Base-by-base conservation (phyloP, 805 yeast genomes). In the Wickerhamiella sergipiensis region DNA sequence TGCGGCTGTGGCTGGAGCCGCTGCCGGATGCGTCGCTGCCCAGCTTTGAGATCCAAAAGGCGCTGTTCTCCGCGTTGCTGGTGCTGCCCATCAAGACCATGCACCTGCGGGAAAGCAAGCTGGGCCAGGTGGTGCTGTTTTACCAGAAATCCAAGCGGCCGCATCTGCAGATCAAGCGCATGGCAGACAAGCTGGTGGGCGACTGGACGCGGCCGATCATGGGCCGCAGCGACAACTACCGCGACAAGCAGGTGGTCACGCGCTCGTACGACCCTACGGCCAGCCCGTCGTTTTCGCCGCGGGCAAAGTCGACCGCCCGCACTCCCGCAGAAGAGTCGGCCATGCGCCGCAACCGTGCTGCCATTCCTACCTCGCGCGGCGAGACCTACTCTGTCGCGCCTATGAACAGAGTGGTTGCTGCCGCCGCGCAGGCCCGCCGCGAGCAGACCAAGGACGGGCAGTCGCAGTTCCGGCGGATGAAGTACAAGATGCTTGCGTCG, bases 121-220 rank as follows among this genome's bases (percentile, higher is more conserved):
- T 92, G 48, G 99, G 97, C 18, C 87, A 89, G 67, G 86, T 92
- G 23, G 77, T 92, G 59, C 74, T 90, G n/a, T 92, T 89, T 63
- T 92, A 92, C 68, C 96, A 90, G 63, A 78, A 88, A 62, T 81
- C 92, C 31, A 84, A 83, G 63, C 78, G 90, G 61, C 95, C 95
- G 15, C 97, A 94, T 67, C 83, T 87, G 33, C 72, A 77, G 44
- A 76, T 92, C 63, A 88, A 90, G 65, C 81, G 94, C 64, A 74
- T 82, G 40, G 97, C 95, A 6, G 97, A 92, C 63, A 80, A 80
- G 63, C 71, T 92, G 54, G 83, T 92, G 57, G 95, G 95, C 23
- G 95, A 88, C 65, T 92, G 99, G 99, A 90, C 97, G 8, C 79
- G 98, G 68, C 98, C 98, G 45, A 87, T 92, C 55, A 85, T 92